Percentiles rank a stretch among this genome's conserved stretches.
These are phyloP conservation scores for Albophoma yamanashiensis DNA, from an alignment of 2,329 filamentous ascomycete genomes.

Conservation along the genomic window DNA sequence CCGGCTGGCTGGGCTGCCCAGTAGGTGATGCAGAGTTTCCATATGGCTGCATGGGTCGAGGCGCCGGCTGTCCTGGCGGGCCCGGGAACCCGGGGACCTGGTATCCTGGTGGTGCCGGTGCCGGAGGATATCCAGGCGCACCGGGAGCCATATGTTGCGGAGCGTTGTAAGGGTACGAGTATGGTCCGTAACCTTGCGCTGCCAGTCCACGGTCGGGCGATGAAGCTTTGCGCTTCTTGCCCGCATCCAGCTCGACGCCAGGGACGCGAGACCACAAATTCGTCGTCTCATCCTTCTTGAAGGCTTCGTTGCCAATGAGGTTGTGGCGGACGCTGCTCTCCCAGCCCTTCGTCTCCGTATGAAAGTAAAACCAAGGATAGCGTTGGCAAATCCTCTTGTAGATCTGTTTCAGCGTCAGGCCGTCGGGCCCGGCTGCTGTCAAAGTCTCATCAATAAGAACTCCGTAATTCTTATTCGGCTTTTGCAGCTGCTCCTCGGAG, in stretches of 20 bases:
- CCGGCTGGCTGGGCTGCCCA: slow-evolving; percentile 11
- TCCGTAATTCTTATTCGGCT: slow-evolving; percentile 52
- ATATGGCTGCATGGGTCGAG: slow-evolving; percentile 18
- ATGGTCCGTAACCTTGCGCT: slow-evolving; percentile 25
- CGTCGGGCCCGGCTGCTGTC: slow-evolving; percentile 39
- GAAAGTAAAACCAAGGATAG: slow-evolving; percentile 51
- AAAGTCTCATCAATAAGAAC: slow-evolving; percentile 51
- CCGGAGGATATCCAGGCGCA: slow-evolving; percentile 19
- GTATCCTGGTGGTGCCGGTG: slow-evolving; percentile 22
- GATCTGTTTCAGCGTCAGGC: slow-evolving; percentile 49
- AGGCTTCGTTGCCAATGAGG: slow-evolving; percentile 50
- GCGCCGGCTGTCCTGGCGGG: slow-evolving; percentile 16
- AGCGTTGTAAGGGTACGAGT: slow-evolving; percentile 22
- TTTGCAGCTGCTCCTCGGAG: slow-evolving; percentile 46
- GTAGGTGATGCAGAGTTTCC: slow-evolving; percentile 15
- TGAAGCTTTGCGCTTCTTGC: slow-evolving; percentile 47
- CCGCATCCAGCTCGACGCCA: slow-evolving; percentile 47
- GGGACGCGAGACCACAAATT: slow-evolving; percentile 47
- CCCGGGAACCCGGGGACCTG: slow-evolving; percentile 21
- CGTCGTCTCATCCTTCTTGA: slow-evolving; percentile 45
- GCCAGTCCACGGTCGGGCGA: slow-evolving; percentile 38
- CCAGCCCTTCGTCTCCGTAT: slow-evolving; percentile 53
- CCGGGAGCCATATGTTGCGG: slow-evolving; percentile 22
- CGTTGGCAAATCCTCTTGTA: slow-evolving; percentile 49
- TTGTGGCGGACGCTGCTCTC: slow-evolving; percentile 56